Conservation (phyloP, 2,329 filamentous ascomycete species). For the Claviceps africana region DNA sequence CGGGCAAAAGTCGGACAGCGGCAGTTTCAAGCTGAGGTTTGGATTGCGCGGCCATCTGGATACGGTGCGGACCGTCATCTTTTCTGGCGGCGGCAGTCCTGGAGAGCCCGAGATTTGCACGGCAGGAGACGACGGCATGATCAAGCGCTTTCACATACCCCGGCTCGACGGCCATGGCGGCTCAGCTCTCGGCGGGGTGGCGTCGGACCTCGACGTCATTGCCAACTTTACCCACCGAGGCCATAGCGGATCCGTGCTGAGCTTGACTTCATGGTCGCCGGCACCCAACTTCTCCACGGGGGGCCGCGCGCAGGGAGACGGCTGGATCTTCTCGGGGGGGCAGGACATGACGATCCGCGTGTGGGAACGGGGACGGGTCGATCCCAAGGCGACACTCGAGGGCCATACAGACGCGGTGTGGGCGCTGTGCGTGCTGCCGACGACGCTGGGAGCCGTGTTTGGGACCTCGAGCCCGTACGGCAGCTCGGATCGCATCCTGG, state of each 20-base stretch:
- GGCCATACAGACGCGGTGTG: conserved; percentile 94
- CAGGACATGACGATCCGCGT: conserved; percentile 87
- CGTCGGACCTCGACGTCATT: conserved; percentile 75
- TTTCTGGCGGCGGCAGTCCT: conserved; percentile 89
- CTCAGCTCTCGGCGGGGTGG: conserved; percentile 30
- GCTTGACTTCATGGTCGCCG: conserved; percentile 72
- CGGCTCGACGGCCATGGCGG: conserved; percentile 48
- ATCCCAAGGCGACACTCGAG: conserved; percentile 87
- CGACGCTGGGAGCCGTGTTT: conserved; percentile 67
- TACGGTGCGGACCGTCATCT: conserved; percentile 86
- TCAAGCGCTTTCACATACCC: conserved; percentile 95
- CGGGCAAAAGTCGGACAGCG: conserved; percentile 49
- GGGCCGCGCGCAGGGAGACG: conserved; percentile 76
- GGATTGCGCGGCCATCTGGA: conserved; percentile 85
- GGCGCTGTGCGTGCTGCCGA: conserved; percentile 83
- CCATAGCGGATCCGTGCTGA: conserved; percentile 81
- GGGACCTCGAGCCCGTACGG: conserved; percentile 63
- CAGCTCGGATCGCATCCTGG: conserved; percentile 67
- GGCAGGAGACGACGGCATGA: conserved; percentile 83
- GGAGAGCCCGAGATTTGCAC: conserved; percentile 96
- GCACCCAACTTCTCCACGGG: conserved; percentile 81
- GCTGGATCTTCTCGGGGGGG: conserved; percentile 96
- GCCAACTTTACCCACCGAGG: conserved; percentile 94
- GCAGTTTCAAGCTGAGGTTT: conserved; percentile 84
- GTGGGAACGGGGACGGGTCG: conserved; percentile 88